Base-by-base conservation (phyloP, 352 stramenopile genomes). In the Pythium graminicola region DNA sequence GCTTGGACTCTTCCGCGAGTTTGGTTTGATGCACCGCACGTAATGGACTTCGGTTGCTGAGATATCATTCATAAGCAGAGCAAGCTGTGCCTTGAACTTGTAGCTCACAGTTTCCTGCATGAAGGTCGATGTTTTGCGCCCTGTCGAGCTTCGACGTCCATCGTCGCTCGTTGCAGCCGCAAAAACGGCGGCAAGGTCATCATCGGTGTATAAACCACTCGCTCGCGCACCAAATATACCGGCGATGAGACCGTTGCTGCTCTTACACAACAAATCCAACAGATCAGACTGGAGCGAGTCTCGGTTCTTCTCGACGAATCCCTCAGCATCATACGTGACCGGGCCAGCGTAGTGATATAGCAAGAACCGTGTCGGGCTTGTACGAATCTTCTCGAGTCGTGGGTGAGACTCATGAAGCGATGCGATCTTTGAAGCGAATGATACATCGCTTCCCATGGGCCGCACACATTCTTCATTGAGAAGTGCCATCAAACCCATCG, bases 11-110 rank as follows among this genome's bases (percentile, higher is more conserved):
- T 96, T 95, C 33, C 73, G 60, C 1, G 70, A 77, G 59, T 96
- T 96, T 2, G 96, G 87, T 36, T 96, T 96, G 64, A 96, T 95
- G 60, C 85, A 96, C 13, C 87, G 86, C 23, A 96, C 81, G 58
- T 96, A 96, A 51, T 92, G 80, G 7, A 92, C 81, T 31, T 90
- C 72, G 0, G 85, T 96, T 17, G 75, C 80, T 14, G 74, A 84
- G 43, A 96, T 93, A 41, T 92, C 87, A 38, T 64, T 81, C 77
- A 95, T 93, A 26, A 96, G 62, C 35, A 89, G 57, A 39, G 77
- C 74, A 27, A 96, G 69, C 43, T 95, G 87, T 11, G 76, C 73
- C 51, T 93, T 93, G 68, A 96, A 96, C 61, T 92, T 92, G 66
- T 87, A 90, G 60, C 81, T 90, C 31, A 94, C 83, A 10, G 83